Evolutionary conservation across 352 stramenopile species (phyloP).

Genomic region (Globisporangium parvum): DNA sequence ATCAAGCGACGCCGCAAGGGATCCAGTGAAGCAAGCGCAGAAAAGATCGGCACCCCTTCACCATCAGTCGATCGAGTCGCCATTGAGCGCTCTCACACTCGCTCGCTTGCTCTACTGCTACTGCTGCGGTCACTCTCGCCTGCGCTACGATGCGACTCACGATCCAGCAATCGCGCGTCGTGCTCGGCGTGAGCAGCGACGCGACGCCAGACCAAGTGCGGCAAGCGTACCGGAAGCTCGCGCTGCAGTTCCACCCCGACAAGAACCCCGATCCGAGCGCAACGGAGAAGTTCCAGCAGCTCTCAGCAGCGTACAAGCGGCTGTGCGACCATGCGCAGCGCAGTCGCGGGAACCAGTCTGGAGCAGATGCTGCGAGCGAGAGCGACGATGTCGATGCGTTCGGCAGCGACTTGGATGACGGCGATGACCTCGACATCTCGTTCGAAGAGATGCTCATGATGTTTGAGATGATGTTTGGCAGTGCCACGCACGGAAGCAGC

Average conservation of each 20-base stretch:
- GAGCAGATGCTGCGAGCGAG: neutral
- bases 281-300: constrained; percentile 63
- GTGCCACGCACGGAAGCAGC: neutral
- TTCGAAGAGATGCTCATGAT: constrained; percentile 74
- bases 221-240: constrained; percentile 54
- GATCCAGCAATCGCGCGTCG: constrained; percentile 35
- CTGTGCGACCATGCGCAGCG: constrained; percentile 40
- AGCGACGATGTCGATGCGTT: constrained; percentile 25
- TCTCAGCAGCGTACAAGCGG: constrained; percentile 65
- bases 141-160: constrained; percentile 20
- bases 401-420: constrained; percentile 16
- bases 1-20: too few relatives aligned
- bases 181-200: constrained; percentile 33
- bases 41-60: too few relatives aligned
- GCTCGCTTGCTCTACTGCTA: too few relatives aligned
- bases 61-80: neutral
- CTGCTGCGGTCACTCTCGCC: too few relatives aligned
- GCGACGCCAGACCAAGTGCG: constrained; percentile 42
- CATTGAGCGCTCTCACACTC: too few relatives aligned
- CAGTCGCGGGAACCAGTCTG: constrained; percentile 11
- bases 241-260: constrained; percentile 65
- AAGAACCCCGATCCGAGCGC: constrained; percentile 55
- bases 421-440: constrained; percentile 36
- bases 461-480: constrained; percentile 69
- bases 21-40: too few relatives aligned